phyloP scores from a whole-genome alignment of 495 filamentous ascomycete genomes.

The Platismatia glauca region DNA sequence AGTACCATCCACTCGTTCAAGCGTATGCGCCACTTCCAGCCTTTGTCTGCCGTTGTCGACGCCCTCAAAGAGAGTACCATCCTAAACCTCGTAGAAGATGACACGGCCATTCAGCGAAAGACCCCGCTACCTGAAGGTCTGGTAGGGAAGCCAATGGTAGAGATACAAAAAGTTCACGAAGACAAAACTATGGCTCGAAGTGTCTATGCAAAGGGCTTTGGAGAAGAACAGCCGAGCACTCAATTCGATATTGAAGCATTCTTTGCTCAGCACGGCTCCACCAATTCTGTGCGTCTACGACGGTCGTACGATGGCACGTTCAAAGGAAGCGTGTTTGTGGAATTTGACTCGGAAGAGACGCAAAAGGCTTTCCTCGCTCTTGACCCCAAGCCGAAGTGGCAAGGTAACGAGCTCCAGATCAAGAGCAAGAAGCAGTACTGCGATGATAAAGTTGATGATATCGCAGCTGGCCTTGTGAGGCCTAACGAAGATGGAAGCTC shows the following conservation, averaged over 20 bases:
- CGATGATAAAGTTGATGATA: constrained; percentile 65
- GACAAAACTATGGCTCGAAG: constrained; percentile 50
- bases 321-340: constrained; percentile 93
- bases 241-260: constrained; percentile 92
- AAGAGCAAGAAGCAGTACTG: constrained; percentile 84
- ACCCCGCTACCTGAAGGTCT: constrained; percentile 45
- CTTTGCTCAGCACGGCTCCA: constrained; percentile 69
- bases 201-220: constrained; percentile 84
- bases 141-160: constrained; percentile 31
- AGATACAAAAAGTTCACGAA: constrained; percentile 47
- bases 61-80: constrained; percentile 66
- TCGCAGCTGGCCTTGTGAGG: constrained; percentile 60
- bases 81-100: constrained; percentile 56
- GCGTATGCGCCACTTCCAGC: constrained; percentile 88
- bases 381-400: constrained; percentile 74
- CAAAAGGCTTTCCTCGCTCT: constrained; percentile 68
- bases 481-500: constrained; percentile 36
- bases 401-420: constrained; percentile 61
- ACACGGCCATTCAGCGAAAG: constrained; percentile 68
- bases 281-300: constrained; percentile 79
- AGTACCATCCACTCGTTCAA: constrained; percentile 73
- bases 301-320: constrained; percentile 60
- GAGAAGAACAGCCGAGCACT: constrained; percentile 62
- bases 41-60: constrained; percentile 67
- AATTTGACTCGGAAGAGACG: constrained; percentile 68